These are phyloP conservation scores for Diaporthe capsici DNA, from an alignment of 2,329 filamentous ascomycete species.

Conservation along the genomic window DNA sequence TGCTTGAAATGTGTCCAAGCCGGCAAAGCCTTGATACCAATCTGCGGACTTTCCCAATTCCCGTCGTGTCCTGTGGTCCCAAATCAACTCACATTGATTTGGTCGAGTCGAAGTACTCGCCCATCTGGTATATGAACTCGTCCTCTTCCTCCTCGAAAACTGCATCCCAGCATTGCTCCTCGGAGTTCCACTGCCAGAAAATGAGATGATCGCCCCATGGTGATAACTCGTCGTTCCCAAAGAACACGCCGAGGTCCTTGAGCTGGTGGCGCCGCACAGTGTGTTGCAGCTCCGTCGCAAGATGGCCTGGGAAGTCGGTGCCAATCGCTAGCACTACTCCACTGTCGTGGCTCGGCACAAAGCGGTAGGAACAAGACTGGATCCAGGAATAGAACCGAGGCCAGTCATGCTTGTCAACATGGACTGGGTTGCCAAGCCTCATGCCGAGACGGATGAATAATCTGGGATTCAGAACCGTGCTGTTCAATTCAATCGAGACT, in stretches of 20 bases:
- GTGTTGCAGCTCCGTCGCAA: background rate
- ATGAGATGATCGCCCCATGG: background rate
- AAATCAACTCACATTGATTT: no score
- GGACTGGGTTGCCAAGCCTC: background rate
- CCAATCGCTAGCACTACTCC: no score
- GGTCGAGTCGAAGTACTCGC: background rate
- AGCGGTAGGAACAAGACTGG: background rate
- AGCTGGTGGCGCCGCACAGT: background rate
- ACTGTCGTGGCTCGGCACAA: background rate
- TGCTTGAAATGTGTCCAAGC: background rate
- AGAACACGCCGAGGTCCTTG: background rate
- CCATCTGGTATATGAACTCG: constrained; percentile 9
- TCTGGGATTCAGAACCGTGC: no score
- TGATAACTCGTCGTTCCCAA: no score
- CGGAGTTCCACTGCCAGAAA: background rate
- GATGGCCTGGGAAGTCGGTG: background rate
- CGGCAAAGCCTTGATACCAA: background rate
- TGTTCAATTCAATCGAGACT: background rate
- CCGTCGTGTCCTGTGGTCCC: background rate
- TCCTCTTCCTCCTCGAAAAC: background rate
- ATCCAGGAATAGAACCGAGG: background rate
- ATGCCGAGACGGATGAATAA: background rate
- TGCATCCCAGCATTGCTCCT: background rate
- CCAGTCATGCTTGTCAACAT: no score
- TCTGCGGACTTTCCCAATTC: background rate